Evolutionary conservation across 108 stramenopile species (phyloP).

Genomic region (Thalassiosira profunda): DNA sequence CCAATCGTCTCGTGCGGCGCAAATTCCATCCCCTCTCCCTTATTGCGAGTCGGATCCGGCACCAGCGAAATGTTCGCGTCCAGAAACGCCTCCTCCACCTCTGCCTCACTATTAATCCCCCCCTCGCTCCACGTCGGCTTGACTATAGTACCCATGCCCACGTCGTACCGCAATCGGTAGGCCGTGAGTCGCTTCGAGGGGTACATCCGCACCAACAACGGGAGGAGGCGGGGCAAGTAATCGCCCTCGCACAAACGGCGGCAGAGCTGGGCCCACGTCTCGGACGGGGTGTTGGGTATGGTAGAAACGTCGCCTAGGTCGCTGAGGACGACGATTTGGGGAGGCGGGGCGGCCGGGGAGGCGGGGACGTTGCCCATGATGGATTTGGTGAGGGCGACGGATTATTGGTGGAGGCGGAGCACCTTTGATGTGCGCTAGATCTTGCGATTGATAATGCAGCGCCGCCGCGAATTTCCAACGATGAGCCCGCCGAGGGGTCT

Average conservation of each 20-base stretch:
- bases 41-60: neutral
- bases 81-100: neutral
- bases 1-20: slow-evolving; percentile 7
- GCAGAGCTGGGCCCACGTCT: neutral
- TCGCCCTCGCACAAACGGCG: neutral
- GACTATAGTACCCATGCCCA: neutral
- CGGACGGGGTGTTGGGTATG: neutral
- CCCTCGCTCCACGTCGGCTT: neutral
- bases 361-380: neutral
- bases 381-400: no score
- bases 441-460: no score
- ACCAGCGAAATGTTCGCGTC: slow-evolving; percentile 8
- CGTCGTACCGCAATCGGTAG: slow-evolving; percentile 2
- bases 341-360: neutral
- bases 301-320: neutral
- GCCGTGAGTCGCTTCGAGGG: neutral
- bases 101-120: neutral
- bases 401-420: no score
- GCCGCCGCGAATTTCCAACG: no score
- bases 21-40: neutral
- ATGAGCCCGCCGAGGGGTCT: no score
- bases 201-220: neutral
- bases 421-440: no score
- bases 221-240: neutral
- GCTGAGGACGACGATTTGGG: neutral